Base-by-base conservation (phyloP, 495 filamentous ascomycete genomes). In the Staphylotrichum tortipilum region DNA sequence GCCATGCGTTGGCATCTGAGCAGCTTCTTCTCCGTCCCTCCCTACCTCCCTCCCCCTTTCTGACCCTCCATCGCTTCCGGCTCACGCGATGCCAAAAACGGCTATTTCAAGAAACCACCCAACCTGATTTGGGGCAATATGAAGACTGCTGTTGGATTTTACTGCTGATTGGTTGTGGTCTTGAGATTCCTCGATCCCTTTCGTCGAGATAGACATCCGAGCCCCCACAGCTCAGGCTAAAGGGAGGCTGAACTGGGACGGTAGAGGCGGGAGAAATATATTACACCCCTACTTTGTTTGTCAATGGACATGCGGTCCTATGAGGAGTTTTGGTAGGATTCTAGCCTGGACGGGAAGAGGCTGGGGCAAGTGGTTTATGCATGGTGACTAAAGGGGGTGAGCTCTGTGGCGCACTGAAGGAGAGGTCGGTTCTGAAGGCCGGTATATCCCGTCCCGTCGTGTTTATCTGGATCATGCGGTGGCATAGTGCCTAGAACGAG, bases 181-280 rank as follows among this genome's bases (percentile, higher is more conserved):
- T n/a, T n/a, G n/a, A n/a, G n/a, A n/a, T n/a, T n/a, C n/a, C n/a
- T n/a, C n/a, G n/a, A n/a, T n/a, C n/a, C n/a, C n/a, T n/a, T n/a
- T n/a, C n/a, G n/a, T n/a, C n/a, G n/a, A n/a, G n/a, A n/a, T n/a
- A n/a, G n/a, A 33, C 18, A 9, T 28, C 11, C 4, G 17, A 12
- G n/a, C n/a, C 12, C 33, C 49, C 40, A 38, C 33, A 38, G 24
- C 41, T 51, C 49, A 51, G 49, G 49, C 49, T 51, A 51, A 51
- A 50, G 30, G 40, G 49, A 45, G 49, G 41, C 40, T 51, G 29
- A 45, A 49, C n/a, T n/a, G n/a, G 40, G 49, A 18, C 31, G 44
- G 29, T n/a, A 47, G n/a, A n/a, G n/a, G n/a, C n/a, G n/a, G 18
- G n/a, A 36, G 8, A 26, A 6, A 22, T 0, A 10, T 5, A 4